These are phyloP conservation scores for Lolium rigidum DNA, from an alignment of 176 grass and related monocot species.

Conservation along the genomic window DNA sequence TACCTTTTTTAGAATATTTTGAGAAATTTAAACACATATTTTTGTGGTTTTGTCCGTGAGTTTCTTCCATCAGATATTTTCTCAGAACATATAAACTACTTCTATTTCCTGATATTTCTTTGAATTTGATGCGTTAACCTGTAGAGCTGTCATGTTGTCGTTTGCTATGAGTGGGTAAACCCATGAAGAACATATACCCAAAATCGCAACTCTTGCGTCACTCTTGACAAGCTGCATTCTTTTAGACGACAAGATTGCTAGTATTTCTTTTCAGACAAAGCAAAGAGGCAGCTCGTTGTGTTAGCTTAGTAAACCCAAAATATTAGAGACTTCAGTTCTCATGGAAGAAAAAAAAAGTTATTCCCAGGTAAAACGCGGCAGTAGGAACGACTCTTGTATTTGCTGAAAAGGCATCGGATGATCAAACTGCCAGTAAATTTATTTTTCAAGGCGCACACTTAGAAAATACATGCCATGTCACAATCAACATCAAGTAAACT, in stretches of 20 bases:
- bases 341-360: not conserved
- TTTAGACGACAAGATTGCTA: not conserved
- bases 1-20: too few species aligned
- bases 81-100: too few species aligned
- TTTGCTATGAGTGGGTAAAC: not conserved
- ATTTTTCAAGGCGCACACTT: not conserved
- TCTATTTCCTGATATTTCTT: too few species aligned
- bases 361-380: too few species aligned
- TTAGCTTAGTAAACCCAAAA: not conserved
- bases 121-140: too few species aligned
- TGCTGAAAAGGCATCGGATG: not conserved
- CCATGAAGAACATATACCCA: not conserved
- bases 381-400: not conserved
- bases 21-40: too few species aligned
- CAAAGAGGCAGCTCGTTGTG: too few species aligned
- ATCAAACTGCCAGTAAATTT: not conserved
- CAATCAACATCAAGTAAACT: not conserved
- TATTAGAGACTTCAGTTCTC: not conserved
- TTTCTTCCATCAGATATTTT: too few species aligned
- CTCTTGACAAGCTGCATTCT: not conserved
- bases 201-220: too few species aligned
- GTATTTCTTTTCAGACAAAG: not conserved
- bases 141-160: too few species aligned
- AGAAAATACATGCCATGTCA: not conserved
- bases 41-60: too few species aligned